Conservation (phyloP, 164 flowering plant species). For the Liriodendron chinense region DNA sequence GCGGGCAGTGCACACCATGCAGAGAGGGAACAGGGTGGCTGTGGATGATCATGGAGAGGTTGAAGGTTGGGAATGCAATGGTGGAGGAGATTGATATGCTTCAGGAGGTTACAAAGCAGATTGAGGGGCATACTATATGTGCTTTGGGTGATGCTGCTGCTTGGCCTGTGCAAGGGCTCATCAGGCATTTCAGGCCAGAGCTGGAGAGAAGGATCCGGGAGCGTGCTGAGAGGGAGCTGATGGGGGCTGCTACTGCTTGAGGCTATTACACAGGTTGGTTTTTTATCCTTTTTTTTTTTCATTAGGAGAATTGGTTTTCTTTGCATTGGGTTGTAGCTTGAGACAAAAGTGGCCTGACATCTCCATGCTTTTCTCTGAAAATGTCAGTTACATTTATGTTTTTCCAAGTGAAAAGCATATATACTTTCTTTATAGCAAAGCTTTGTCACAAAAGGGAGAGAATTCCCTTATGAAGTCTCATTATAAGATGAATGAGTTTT, state of each 20-base stretch:
- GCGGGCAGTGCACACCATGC: slow-evolving; percentile 99
- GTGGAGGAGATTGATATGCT: slow-evolving; percentile 98
- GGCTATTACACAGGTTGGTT: neutral
- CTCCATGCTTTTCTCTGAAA: too few relatives aligned
- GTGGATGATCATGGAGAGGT: slow-evolving; percentile 98
- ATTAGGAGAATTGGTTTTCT: neutral
- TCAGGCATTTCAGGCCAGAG: slow-evolving; percentile 92
- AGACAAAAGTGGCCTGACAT: too few relatives aligned
- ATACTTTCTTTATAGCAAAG: too few relatives aligned
- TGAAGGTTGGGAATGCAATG: slow-evolving; percentile 94
- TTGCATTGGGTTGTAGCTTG: neutral
- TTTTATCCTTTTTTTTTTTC: neutral
- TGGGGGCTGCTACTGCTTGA: slow-evolving; percentile 61
- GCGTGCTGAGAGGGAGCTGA: slow-evolving; percentile 80
- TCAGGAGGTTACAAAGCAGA: slow-evolving; percentile 96
- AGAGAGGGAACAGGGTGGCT: slow-evolving; percentile 98
- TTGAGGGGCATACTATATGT: slow-evolving; percentile 97
- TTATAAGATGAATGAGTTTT: too few relatives aligned
- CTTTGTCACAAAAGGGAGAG: too few relatives aligned
- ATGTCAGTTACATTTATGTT: too few relatives aligned
- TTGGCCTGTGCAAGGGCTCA: slow-evolving; percentile 99
- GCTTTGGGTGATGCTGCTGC: slow-evolving; percentile 99
- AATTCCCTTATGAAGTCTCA: too few relatives aligned
- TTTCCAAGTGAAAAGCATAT: too few relatives aligned
- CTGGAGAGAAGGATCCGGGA: slow-evolving; percentile 90